These are phyloP conservation scores for Mallotus repandus DNA, from an alignment of 441 rosid species.

Conservation along the genomic window DNA sequence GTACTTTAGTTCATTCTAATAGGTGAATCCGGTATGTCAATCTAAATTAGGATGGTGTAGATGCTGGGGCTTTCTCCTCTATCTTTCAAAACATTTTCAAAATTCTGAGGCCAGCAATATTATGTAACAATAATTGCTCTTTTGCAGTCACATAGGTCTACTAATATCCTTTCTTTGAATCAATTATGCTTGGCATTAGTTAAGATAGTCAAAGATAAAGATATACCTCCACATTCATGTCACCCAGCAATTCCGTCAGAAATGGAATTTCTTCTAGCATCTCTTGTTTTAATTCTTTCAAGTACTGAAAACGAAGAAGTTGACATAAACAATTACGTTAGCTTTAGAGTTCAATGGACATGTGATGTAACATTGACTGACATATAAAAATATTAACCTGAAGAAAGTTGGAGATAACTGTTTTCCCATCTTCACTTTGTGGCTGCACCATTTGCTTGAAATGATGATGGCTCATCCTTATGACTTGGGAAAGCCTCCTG, in stretches of 20 bases:
- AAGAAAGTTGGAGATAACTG: conserved; percentile 45
- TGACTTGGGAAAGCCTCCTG: conserved; percentile 79
- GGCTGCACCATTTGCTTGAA: conserved; percentile 66
- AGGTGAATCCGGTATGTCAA: too few species aligned
- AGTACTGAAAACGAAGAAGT: conserved; percentile 34
- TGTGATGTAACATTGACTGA: not conserved
- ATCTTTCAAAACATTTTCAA: not conserved
- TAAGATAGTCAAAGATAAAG: conserved; percentile 16
- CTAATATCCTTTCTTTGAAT: not conserved
- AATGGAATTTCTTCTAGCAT: conserved; percentile 47
- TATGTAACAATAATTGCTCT: not conserved
- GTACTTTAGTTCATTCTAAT: too few species aligned
- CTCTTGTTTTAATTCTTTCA: conserved; percentile 45
- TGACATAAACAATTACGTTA: conserved; percentile 11
- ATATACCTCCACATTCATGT: conserved; percentile 46
- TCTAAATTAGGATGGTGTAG: too few species aligned
- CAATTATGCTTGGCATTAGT: conserved; percentile 3
- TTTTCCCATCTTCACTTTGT: conserved; percentile 51
- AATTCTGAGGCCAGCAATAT: not conserved
- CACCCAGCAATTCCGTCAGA: conserved; percentile 40
- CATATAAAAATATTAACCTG: conserved; percentile 34
- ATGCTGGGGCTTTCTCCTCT: too few species aligned
- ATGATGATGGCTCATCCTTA: conserved; percentile 70
- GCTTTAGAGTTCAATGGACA: not conserved
- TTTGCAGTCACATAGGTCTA: conserved; percentile 2